Percentiles rank a stretch among this genome's conserved stretches.
Conservation (phyloP, 208 protist species). For the Trypanosoma scelopori region DNA sequence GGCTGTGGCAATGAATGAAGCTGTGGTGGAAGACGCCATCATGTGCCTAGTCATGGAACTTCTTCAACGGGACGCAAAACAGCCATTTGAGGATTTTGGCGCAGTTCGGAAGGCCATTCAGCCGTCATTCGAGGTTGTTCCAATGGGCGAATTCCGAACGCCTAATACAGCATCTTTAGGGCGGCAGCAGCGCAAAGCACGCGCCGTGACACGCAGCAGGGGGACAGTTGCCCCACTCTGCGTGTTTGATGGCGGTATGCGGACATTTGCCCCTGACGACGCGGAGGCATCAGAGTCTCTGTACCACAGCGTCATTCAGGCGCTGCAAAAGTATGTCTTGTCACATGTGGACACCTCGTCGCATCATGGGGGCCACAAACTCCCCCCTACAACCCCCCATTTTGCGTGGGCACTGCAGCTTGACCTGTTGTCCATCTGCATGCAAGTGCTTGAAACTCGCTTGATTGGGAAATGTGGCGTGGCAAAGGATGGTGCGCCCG, state of each 20-base stretch:
- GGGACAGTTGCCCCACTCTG: slow-evolving; percentile 15
- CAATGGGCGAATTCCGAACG: slow-evolving; percentile 41
- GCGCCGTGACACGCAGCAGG: neutral
- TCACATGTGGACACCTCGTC: slow-evolving; percentile 39
- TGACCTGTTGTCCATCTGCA: slow-evolving; percentile 62
- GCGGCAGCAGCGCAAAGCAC: neutral
- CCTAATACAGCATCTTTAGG: neutral
- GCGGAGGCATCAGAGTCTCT: slow-evolving; percentile 42
- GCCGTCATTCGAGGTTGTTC: slow-evolving; percentile 46
- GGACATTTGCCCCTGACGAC: slow-evolving; percentile 40
- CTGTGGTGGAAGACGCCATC: slow-evolving; percentile 28
- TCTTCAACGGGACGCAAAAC: slow-evolving; percentile 16
- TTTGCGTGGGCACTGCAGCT: slow-evolving; percentile 72
- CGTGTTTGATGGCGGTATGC: slow-evolving; percentile 47
- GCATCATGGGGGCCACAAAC: slow-evolving; percentile 7
- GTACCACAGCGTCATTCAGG: slow-evolving; percentile 46
- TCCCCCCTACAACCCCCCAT: slow-evolving; percentile 36
- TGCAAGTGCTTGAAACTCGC: slow-evolving; percentile 40
- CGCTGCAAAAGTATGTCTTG: slow-evolving; percentile 69
- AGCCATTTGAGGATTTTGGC: slow-evolving; percentile 9
- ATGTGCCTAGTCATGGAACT: slow-evolving; percentile 31
- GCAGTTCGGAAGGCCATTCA: slow-evolving; percentile 10
- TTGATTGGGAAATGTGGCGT: slow-evolving; percentile 27
- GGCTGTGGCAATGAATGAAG: slow-evolving; percentile 21
- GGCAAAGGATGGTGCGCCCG: slow-evolving; percentile 17